Base-by-base conservation (phyloP, 2,329 filamentous ascomycete genomes). In the Neofusicoccum cordaticola region DNA sequence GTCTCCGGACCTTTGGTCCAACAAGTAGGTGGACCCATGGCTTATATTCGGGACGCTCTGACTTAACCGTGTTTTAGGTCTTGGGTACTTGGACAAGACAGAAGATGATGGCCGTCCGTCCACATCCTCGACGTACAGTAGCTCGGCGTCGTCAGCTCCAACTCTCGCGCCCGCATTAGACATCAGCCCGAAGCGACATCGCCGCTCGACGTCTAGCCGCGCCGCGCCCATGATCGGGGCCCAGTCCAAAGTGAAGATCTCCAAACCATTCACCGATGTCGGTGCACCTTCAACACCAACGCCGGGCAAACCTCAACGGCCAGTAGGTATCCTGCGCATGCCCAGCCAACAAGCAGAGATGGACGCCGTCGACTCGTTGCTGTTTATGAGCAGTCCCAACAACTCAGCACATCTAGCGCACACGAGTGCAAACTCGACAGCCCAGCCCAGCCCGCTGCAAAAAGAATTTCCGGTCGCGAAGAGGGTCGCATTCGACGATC, bases 321-420 rank as follows among this genome's bases (percentile, higher is more conserved):
- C 63, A 12, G 68, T 73, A 62, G 82, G 85, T 7, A 85, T 88
- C 15, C 78, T 90, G 4, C 87, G 88, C 66, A 90, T 89, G 35
- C 88, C 88, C 0, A 88, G 88, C 64, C 88, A 91, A 67, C 85
- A 90, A 67, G 82, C 81, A 60, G 91, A 95, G 72, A 90, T 93
- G 71, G 91, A 94, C 71, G 91, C 91, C 5, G 87, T 94, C 52
- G 91, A 93, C 72, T 90, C 90, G 0, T 78, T 95, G 27, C 81
- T 94, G 31, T 93, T 93, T 72, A 90, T 95, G 87, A 92, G 90
- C 71, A 91, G 89, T 67, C 90, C 90, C 0, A 88, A 88, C 15
- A 90, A 91, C 74, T 69, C 86, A 86, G 67, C 84, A 85, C 66
- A 73, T 77, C 39, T 53, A 6, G 50, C 47, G 27, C 45, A 65